Evolutionary conservation across 768 basidiomycete genomes (phyloP), one percentile per base, ranked within the genome.

Genomic region (Filobasidium floriforme): DNA sequence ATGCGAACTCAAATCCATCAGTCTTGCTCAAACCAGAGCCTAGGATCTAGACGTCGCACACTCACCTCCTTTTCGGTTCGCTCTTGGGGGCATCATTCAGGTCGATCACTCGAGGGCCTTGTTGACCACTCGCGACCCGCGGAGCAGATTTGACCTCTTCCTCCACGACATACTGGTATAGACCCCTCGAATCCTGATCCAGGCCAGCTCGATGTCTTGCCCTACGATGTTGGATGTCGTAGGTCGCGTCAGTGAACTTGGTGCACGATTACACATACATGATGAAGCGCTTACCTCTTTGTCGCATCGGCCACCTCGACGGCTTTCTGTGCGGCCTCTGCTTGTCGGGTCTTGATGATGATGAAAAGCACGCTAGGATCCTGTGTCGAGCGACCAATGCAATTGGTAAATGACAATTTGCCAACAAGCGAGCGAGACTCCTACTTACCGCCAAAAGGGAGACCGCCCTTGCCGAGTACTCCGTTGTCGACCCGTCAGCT

Each of bases 131-230:
- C 22, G 66, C 32, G 32, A 7, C 54, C 9, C 61, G 29, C 6
- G 66, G 52, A 18, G 60, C 41, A n/a, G 40, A 43, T n/a, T 51
- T 44, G 28, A 68, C 69, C 19, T 66, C 62, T 41, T 75, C 72
- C 46, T 78, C 77, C 14, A 73, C 67, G 11, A 78, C 75, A 62
- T 78, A 78, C 63, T 78, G 77, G 41, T 74, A 68, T 18, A 78
- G 57, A 15, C 63, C 63, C 15, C 29, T 19, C 7, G 44, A 55
- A 24, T 68, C 62, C 49, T 75, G 73, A 26, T 68, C 66, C 41
- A 77, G 29, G 15, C 73, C 74, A 51, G 72, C 74, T 19, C 76
- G 69, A 72, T 78, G 76, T 43, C 77, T 32, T 49, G 71, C 72
- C 66, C 77, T 76, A 61, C 5, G 2, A 43, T 6, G 22, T 2